Base-by-base conservation (phyloP, 306 rosid genomes). In the Vicia villosa region DNA sequence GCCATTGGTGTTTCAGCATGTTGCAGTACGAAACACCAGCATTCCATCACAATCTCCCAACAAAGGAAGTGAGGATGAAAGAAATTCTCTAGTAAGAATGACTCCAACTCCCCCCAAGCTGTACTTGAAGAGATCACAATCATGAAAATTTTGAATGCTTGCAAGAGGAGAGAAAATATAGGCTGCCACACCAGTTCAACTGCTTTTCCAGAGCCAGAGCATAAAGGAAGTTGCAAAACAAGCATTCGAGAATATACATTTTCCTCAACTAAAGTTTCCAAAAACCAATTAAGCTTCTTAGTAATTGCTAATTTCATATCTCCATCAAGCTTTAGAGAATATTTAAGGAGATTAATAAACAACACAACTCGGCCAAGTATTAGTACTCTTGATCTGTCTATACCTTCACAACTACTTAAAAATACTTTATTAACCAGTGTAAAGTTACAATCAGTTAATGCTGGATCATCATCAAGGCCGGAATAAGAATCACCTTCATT, bases 41-140 rank as follows among this genome's bases (percentile, higher is more conserved):
- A 91, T 79, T 94, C 97, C 94, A 86, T 85, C 46, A 90, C 87
- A 79, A 94, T 77, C 73, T 90, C 97, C 90, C 82, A 71, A 84
- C 97, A 88, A 54, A 94, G 89, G 59, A 91, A 81, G 84, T 94
- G 98, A 58, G 98, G 97, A 83, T 94, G 98, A 79, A 88, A 87
- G 47, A 90, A 60, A 78, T 90, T 90, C 72, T 83, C 96, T 19
- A 88, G 84, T 73, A 93, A 84, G 80, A 93, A 84, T 68, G 82
- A 81, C 83, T 93, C 89, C 28, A 88, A 30, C 70, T 84, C 87
- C 13, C 37, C 62, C 98, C 94, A 88, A 76, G 80, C 88, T 70
- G 40, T 24, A 72, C 86, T 87, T 69, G 96, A 83, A 74, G 87
- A 88, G 76, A 87, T 74, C 66, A 82, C 90, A 74, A 84, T 75